Evolutionary conservation across 2,329 filamentous ascomycete species (phyloP).

Genomic region (Beauveria sp.): DNA sequence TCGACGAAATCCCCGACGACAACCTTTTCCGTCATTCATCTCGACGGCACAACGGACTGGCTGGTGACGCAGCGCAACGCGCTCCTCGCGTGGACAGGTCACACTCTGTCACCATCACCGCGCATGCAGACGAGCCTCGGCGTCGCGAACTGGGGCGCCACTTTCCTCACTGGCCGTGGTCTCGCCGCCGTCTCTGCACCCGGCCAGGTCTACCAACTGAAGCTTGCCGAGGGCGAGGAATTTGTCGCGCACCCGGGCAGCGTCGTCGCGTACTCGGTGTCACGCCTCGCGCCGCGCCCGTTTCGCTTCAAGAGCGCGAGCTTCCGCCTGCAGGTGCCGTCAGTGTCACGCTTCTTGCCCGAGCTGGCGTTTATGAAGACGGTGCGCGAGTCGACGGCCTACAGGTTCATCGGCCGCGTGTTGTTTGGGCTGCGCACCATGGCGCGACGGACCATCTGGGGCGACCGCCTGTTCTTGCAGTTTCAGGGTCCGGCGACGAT

Average conservation of each 20-base stretch:
- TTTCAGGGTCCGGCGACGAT: constrained; percentile 84
- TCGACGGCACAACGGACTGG: constrained; percentile 95
- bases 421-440: constrained; percentile 67
- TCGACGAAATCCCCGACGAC: constrained; percentile 80
- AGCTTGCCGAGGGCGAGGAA: constrained; percentile 73
- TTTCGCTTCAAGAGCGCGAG: constrained; percentile 79
- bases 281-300: constrained; percentile 64
- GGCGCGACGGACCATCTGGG: constrained; percentile 79
- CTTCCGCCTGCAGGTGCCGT: constrained; percentile 72
- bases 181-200: constrained; percentile 77
- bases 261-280: constrained; percentile 82
- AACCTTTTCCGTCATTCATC: constrained; percentile 77
- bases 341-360: constrained; percentile 55
- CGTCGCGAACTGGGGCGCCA: constrained; percentile 85
- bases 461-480: constrained; percentile 83
- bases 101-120: constrained; percentile 70
- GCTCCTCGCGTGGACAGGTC: constrained; percentile 92
- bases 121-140: constrained; percentile 68
- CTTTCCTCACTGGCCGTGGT: constrained; percentile 79
- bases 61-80: constrained; percentile 82
- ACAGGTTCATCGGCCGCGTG: constrained; percentile 59
- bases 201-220: constrained; percentile 83
- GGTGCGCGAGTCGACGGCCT: constrained; percentile 64
- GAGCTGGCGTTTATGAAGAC: constrained; percentile 65
- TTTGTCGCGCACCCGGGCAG: constrained; percentile 88